Evolutionary conservation across 345 rosid species (phyloP).

Genomic region (Turnera subulata): DNA sequence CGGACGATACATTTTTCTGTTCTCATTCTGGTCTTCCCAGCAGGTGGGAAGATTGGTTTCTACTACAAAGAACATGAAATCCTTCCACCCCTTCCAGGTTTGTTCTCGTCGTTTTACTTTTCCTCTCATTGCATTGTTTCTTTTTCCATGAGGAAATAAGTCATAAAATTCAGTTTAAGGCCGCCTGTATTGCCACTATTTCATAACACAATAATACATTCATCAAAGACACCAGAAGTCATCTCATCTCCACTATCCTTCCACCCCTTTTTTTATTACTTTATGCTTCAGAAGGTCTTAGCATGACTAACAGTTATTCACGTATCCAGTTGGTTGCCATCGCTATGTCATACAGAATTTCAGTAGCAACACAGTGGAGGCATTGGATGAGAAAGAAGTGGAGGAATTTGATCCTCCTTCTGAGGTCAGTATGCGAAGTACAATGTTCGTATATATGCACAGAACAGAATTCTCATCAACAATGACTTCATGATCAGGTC

Average conservation of each 20-base stretch:
- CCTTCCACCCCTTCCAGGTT: conserved; percentile 93
- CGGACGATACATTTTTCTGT: conserved; percentile 12
- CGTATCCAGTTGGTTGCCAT: conserved; percentile 69
- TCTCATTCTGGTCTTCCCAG: conserved; percentile 23
- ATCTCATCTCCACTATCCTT: too few relatives aligned
- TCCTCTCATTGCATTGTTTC: background rate
- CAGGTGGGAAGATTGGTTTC: conserved; percentile 87
- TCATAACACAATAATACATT: too few relatives aligned
- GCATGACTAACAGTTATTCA: conserved; percentile 5
- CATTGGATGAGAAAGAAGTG: conserved; percentile 52
- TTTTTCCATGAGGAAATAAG: background rate
- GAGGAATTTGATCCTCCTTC: conserved; percentile 76
- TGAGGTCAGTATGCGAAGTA: conserved; percentile 48
- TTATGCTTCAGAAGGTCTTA: too few relatives aligned
- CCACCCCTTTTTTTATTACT: too few relatives aligned
- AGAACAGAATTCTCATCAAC: background rate
- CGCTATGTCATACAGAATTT: conserved; percentile 64
- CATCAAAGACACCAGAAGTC: too few relatives aligned
- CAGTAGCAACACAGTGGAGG: conserved; percentile 37
- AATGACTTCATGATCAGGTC: conserved; percentile 42
- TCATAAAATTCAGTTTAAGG: background rate
- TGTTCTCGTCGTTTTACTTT: conserved; percentile 12
- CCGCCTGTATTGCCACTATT: too few relatives aligned
- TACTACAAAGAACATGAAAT: conserved; percentile 92
- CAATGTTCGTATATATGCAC: background rate